Conservation (phyloP, 495 filamentous ascomycete genomes). For the Hypomontagnella submonticulosa region DNA sequence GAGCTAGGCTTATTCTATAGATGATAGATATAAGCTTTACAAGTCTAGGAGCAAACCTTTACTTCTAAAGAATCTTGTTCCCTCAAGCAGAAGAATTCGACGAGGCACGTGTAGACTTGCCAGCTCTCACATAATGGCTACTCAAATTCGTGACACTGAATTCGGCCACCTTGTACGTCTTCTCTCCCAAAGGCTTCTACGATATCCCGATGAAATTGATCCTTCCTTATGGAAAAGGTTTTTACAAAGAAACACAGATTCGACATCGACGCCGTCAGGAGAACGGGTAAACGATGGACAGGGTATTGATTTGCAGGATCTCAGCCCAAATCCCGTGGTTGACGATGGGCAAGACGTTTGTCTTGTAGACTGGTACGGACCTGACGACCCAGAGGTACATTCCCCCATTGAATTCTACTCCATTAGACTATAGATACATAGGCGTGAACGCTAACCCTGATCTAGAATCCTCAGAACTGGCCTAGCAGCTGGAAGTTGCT, state of each 20-base stretch:
- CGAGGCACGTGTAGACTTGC: too few relatives aligned
- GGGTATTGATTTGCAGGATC: neutral
- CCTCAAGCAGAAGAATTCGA: too few relatives aligned
- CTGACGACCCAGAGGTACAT: constrained; percentile 43
- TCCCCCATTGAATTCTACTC: neutral
- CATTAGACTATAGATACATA: too few relatives aligned
- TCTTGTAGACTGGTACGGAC: constrained; percentile 42
- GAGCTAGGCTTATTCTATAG: too few relatives aligned
- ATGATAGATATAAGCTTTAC: too few relatives aligned
- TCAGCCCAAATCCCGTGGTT: neutral
- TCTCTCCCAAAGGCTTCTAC: constrained; percentile 28
- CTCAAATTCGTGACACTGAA: constrained; percentile 26
- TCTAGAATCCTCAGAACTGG: constrained; percentile 47
- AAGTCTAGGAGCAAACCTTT: too few relatives aligned
- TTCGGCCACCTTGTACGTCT: constrained; percentile 38
- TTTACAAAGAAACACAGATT: neutral
- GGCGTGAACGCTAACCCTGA: neutral
- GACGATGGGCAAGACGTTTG: constrained; percentile 2
- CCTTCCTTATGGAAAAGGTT: constrained; percentile 25
- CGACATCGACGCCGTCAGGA: neutral
- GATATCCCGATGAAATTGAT: constrained; percentile 39
- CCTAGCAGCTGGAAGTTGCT: constrained; percentile 26
- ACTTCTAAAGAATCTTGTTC: too few relatives aligned
- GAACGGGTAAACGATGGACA: neutral
- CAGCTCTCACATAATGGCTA: constrained; percentile 15